Evolutionary conservation across 441 rosid genomes (phyloP).

Genomic region (Metrosideros polymorpha): DNA sequence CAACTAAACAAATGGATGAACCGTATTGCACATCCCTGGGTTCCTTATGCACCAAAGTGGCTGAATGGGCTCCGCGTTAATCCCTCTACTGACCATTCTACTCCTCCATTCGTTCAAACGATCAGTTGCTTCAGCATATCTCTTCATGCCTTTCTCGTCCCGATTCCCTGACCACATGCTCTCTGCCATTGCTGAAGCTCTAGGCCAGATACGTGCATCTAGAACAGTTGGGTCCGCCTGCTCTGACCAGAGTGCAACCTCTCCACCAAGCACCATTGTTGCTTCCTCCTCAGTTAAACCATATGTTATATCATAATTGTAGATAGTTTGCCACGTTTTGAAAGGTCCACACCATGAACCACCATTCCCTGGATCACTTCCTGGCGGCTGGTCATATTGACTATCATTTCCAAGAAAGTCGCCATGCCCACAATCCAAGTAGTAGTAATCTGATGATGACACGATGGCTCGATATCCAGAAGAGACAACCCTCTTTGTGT

Average conservation of each 20-base stretch:
- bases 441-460: constrained; percentile 72
- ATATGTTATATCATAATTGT: constrained; percentile 62
- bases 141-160: constrained; percentile 48
- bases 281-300: constrained; percentile 59
- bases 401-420: constrained; percentile 62
- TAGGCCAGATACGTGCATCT: constrained; percentile 69
- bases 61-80: constrained; percentile 72
- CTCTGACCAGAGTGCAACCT: constrained; percentile 88
- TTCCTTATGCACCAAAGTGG: constrained; percentile 77
- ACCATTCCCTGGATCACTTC: constrained; percentile 10
- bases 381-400: constrained; percentile 32
- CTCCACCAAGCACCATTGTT: constrained; percentile 70
- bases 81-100: constrained; percentile 78
- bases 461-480: constrained; percentile 65
- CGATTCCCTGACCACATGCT: constrained; percentile 73
- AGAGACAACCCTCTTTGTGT: constrained; percentile 49
- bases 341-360: constrained; percentile 84
- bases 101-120: constrained; percentile 71
- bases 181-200: constrained; percentile 78
- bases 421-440: constrained; percentile 84
- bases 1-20: constrained; percentile 3
- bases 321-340: constrained; percentile 76
- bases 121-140: constrained; percentile 63
- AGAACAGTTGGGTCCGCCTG: constrained; percentile 67
- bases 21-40: constrained; percentile 76